Conservation (phyloP, 139 green algal species). For the Coelastrella sp. region DNA sequence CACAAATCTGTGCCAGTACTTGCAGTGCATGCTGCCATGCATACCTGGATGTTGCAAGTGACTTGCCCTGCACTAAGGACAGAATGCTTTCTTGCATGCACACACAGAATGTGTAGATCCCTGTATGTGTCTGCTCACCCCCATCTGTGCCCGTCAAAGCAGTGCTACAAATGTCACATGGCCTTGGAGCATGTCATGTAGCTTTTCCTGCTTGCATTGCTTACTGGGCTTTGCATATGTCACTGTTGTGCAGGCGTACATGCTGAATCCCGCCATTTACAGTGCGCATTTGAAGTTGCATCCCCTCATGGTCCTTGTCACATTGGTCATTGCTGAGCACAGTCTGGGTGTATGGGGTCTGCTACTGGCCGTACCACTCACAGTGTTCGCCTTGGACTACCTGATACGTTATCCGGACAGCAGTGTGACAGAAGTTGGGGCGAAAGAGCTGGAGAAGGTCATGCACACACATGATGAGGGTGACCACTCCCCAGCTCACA, state of each 20-base stretch:
- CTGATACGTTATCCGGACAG: constrained; percentile 75
- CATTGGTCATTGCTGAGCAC: constrained; percentile 85
- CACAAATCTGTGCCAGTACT: no score
- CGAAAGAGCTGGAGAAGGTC: constrained; percentile 71
- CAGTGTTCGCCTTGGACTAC: constrained; percentile 95
- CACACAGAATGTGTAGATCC: no score
- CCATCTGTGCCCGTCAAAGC: no score
- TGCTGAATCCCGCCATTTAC: constrained; percentile 91
- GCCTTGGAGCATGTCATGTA: no score
- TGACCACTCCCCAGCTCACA: neutral
- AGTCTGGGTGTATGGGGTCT: constrained; percentile 93
- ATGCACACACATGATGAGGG: constrained; percentile 39
- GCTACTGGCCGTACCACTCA: constrained; percentile 91
- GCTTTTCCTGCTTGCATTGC: no score
- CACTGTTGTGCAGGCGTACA: constrained; percentile 52
- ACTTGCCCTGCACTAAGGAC: no score
- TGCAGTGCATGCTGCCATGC: no score
- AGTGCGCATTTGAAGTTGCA: constrained; percentile 94
- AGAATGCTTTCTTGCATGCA: no score
- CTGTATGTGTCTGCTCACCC: no score
- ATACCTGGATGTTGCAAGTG: no score
- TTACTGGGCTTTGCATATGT: neutral
- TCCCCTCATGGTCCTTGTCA: constrained; percentile 87
- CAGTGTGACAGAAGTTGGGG: constrained; percentile 73
- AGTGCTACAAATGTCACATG: no score